Percentiles rank a stretch among this genome's conserved stretches.
phyloP scores from a whole-genome alignment of 805 yeast species.

The Hagleromyces aurorensis region DNA sequence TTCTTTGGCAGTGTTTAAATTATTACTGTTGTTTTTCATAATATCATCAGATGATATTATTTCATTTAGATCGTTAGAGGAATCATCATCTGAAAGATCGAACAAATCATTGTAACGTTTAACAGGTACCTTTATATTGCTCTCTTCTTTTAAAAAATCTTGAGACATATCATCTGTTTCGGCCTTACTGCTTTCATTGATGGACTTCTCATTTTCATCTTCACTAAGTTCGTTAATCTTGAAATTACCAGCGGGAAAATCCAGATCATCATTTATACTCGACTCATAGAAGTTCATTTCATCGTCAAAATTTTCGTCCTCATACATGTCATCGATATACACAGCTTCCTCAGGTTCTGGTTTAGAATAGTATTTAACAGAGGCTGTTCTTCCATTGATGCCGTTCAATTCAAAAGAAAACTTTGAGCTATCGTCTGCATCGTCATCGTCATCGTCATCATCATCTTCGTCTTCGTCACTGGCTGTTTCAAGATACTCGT shows the following conservation, averaged over 20 bases:
- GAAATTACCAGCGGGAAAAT: slow-evolving; percentile 28
- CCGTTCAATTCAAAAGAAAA: slow-evolving; percentile 46
- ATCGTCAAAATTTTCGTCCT: slow-evolving; percentile 36
- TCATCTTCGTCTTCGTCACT: slow-evolving; percentile 7
- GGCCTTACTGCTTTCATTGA: slow-evolving; percentile 1
- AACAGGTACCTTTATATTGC: too few relatives aligned
- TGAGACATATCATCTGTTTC: not conserved
- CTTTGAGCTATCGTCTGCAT: slow-evolving; percentile 21
- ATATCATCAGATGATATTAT: not conserved
- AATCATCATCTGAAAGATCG: slow-evolving; percentile 20
- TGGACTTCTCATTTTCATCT: slow-evolving; percentile 3
- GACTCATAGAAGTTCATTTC: slow-evolving; percentile 32
- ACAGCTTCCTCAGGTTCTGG: slow-evolving; percentile 27
- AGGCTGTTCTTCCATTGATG: slow-evolving; percentile 43
- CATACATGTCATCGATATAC: slow-evolving; percentile 35
- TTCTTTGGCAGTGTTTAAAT: slow-evolving; percentile 1
- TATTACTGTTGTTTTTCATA: too few relatives aligned
- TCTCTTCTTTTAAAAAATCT: slow-evolving; percentile 4
- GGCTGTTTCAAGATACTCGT: not conserved
- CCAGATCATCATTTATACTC: slow-evolving; percentile 26
- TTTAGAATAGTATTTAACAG: slow-evolving; percentile 43
- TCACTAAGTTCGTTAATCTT: slow-evolving; percentile 10
- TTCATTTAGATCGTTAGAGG: not conserved
- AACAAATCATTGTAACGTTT: slow-evolving; percentile 21
- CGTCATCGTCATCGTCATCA: slow-evolving; percentile 11